Evolutionary conservation across 768 basidiomycete genomes (phyloP).

Genomic region (Piloderma croceum): DNA sequence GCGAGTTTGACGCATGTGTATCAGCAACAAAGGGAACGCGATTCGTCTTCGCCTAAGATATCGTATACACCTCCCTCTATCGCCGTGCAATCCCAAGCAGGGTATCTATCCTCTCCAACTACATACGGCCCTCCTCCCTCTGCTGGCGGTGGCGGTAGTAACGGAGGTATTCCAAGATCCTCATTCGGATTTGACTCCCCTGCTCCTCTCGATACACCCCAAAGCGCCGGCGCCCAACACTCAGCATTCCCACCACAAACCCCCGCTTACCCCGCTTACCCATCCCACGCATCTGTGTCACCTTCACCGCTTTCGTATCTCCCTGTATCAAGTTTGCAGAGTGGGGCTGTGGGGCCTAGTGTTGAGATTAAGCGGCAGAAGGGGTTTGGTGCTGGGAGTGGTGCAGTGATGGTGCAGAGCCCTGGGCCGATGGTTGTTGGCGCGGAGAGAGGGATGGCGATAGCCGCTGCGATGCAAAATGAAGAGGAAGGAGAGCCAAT

Average conservation of each 20-base stretch:
- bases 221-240: constrained; percentile 18
- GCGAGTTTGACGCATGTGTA: too few species aligned
- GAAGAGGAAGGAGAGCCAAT: constrained; percentile 47
- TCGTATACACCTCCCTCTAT: constrained; percentile 31
- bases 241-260: constrained; percentile 42
- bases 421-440: constrained; percentile 50
- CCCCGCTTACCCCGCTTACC: constrained; percentile 71
- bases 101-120: constrained; percentile 51
- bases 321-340: constrained; percentile 46
- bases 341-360: constrained; percentile 47
- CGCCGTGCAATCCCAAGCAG: constrained; percentile 30
- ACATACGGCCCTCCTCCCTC: constrained; percentile 47
- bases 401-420: constrained; percentile 39
- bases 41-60: too few species aligned
- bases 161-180: background rate
- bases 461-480: background rate
- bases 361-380: constrained; percentile 66
- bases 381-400: constrained; percentile 28
- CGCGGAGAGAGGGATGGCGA: constrained; percentile 26
- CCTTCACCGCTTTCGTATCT: constrained; percentile 53
- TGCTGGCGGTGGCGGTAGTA: background rate
- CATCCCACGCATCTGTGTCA: constrained; percentile 39
- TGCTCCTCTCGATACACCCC: too few species aligned
- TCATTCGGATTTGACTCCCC: background rate
- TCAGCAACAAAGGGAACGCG: too few species aligned